phyloP scores from a whole-genome alignment of 257 asterid genomes.

The Dorcoceras hygrometricum region DNA sequence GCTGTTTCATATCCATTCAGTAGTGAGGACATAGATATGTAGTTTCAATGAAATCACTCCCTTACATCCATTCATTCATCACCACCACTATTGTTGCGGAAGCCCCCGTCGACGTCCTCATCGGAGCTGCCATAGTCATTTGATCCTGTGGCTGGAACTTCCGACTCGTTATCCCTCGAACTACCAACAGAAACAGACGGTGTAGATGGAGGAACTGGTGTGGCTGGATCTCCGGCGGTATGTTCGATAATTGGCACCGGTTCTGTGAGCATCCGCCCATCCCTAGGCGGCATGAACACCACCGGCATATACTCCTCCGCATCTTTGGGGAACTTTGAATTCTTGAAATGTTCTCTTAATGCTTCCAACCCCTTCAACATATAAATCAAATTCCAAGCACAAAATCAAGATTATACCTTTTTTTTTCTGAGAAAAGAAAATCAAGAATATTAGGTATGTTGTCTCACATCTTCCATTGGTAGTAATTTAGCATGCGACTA shows the following conservation, averaged over 20 bases:
- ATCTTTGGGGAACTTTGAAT: constrained; percentile 81
- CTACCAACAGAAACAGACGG: constrained; percentile 30
- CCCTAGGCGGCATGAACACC: constrained; percentile 77
- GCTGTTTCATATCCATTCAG: background rate
- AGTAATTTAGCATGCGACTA: background rate
- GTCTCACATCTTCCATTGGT: no score
- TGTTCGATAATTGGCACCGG: constrained; percentile 45
- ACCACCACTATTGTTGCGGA: background rate
- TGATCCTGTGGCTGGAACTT: constrained; percentile 12
- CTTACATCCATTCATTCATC: background rate
- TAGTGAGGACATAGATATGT: no score
- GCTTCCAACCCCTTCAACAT: constrained; percentile 67
- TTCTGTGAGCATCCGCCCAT: constrained; percentile 51
- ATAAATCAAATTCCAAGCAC: background rate
- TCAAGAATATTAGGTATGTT: no score
- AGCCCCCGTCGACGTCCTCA: constrained; percentile 6
- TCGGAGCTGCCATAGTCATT: background rate
- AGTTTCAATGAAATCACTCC: background rate
- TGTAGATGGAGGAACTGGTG: constrained; percentile 14
- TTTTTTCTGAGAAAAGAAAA: no score
- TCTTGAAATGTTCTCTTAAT: constrained; percentile 87
- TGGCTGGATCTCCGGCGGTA: background rate
- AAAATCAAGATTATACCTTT: no score
- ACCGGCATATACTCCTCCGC: constrained; percentile 93
- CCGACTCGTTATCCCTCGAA: constrained; percentile 25